Base-by-base conservation (phyloP, 1,284 basidiomycete genomes). In the Baeospora myosura region DNA sequence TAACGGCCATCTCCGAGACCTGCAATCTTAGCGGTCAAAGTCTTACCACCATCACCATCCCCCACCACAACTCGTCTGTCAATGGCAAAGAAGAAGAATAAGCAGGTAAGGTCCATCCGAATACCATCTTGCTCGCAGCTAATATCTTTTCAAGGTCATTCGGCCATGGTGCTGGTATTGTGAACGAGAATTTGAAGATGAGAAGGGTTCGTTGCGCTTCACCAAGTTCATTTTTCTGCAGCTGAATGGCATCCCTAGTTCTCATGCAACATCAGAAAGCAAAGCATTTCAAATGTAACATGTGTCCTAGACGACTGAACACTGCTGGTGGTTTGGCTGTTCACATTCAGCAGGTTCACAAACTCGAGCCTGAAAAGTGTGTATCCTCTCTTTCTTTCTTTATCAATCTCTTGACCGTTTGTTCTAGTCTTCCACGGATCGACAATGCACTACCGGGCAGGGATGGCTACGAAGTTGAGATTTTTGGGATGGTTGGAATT, bases 401-500 rank as follows among this genome's bases (percentile, higher is more conserved):
- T 20, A 32, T 17, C 17, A 36, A 6, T 40, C 18, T 28, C 22
- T 50, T 39, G 43, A 44, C 41, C 44, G 45, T 49, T 29, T 44
- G 30, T 43, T 45, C 26, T 40, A 86, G 81, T 48, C 67, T 84
- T 21, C 80, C 72, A 38, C 90, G 92, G 21, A 89, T 98, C 24
- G 94, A 97, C 45, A 98, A 98, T 61, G 94, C 95, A 0, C 69
- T 98, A 0, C 93, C 94, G 2, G 95, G 93, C 6, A 81, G 96
- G 30, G 95, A 97, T 64, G 92, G 94, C 1, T 98, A 98, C 57
- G 95, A 98, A 60, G 87, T 98, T 40, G 96, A 99, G 64, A 98
- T 99, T 45, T 98, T 98, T 57, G 95, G 96, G 20, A 98, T 99
- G 96, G 94, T 95, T 59, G 95, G 95, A 46, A 92, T 98, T 43